Conservation (phyloP, 306 rosid genomes). For the Sphenostylis stenocarpa region DNA sequence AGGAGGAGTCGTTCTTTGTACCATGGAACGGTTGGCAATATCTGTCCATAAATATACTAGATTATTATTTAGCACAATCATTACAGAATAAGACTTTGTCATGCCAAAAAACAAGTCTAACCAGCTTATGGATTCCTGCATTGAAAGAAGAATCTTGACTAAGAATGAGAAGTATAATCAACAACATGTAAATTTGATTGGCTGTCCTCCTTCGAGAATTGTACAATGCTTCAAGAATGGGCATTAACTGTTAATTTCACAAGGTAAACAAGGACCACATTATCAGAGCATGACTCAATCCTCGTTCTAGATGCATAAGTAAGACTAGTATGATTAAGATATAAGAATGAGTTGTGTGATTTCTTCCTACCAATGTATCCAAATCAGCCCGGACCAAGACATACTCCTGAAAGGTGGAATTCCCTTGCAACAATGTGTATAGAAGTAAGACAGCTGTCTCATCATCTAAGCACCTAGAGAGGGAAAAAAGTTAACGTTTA, state of each 20-base stretch:
- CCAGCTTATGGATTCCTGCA: constrained; percentile 83
- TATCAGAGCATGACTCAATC: not conserved
- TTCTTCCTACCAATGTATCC: constrained; percentile 70
- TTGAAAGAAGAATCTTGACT: constrained; percentile 86
- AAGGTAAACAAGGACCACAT: not conserved
- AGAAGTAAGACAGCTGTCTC: constrained; percentile 77
- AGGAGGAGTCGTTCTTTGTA: constrained; percentile 80
- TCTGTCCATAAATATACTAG: constrained; percentile 42
- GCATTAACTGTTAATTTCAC: constrained; percentile 68
- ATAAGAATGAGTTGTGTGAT: not conserved
- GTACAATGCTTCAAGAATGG: constrained; percentile 75
- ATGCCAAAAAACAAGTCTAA: constrained; percentile 31
- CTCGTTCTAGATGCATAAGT: not conserved
- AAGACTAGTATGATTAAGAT: not conserved
- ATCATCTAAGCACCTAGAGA: constrained; percentile 69
- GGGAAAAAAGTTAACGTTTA: not conserved
- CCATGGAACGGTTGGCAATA: constrained; percentile 71
- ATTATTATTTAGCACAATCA: constrained; percentile 25
- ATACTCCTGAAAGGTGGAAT: constrained; percentile 68
- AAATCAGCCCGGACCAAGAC: constrained; percentile 84
- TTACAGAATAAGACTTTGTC: not conserved
- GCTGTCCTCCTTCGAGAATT: constrained; percentile 65
- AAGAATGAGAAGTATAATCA: constrained; percentile 76
- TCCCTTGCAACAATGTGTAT: constrained; percentile 78
- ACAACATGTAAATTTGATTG: constrained; percentile 81